phyloP scores from a whole-genome alignment of 768 basidiomycete genomes.

The Kwoniella dendrophila region DNA sequence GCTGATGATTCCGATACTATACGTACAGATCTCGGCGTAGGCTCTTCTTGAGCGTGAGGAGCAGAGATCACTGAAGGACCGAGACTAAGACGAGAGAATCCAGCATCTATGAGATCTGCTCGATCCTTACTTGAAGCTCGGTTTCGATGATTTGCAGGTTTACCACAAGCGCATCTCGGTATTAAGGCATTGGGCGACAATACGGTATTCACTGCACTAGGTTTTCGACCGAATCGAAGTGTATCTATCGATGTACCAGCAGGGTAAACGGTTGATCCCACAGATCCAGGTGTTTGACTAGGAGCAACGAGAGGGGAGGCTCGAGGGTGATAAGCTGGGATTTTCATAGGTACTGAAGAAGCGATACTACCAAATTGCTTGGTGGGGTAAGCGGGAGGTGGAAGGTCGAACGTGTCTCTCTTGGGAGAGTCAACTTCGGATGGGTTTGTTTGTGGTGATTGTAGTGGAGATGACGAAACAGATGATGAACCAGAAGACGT shows the following conservation, averaged over 20 bases:
- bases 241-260: slow-evolving; percentile 47
- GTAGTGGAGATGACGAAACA: slow-evolving; percentile 41
- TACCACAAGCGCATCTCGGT: slow-evolving; percentile 49
- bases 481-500: slow-evolving; percentile 35
- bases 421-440: slow-evolving; percentile 41
- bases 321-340: slow-evolving; percentile 34
- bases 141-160: slow-evolving; percentile 35
- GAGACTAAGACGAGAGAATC: slow-evolving; percentile 36
- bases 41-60: slow-evolving; percentile 5
- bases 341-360: slow-evolving; percentile 49
- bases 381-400: slow-evolving; percentile 50
- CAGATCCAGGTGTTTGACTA: slow-evolving; percentile 26
- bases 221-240: slow-evolving; percentile 53
- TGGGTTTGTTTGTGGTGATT: slow-evolving; percentile 44
- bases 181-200: slow-evolving; percentile 51
- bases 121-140: slow-evolving; percentile 36
- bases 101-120: slow-evolving; percentile 29
- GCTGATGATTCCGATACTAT: slow-evolving; percentile 35
- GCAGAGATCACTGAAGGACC: slow-evolving; percentile 32
- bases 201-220: slow-evolving; percentile 48
- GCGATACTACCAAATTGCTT: slow-evolving; percentile 21
- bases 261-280: slow-evolving; percentile 34
- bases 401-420: slow-evolving; percentile 50
- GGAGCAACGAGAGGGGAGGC: slow-evolving; percentile 14
- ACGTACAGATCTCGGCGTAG: slow-evolving; percentile 16